Evolutionary conservation across 495 filamentous ascomycete genomes (phyloP), one percentile per base, ranked within the genome.

Genomic region (Penicillium samsonianum): DNA sequence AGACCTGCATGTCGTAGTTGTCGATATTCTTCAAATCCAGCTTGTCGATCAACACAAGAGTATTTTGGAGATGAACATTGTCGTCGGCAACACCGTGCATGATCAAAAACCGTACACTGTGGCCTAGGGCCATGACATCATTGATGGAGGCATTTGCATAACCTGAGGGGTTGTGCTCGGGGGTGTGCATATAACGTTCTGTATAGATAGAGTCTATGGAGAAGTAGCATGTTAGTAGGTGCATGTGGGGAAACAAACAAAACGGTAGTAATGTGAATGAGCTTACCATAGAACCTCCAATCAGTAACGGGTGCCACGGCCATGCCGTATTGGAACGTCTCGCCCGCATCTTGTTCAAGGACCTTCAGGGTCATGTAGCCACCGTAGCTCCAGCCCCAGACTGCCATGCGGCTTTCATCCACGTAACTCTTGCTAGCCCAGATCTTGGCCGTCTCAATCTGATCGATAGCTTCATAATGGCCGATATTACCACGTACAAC

Each of bases 341-440:
- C 65, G 6, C 94, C 94, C 2, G 81, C 94, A 71, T 98, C 94
- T 59, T 85, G 80, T 74, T 98, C 94, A 2, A 98, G 82, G 4
- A 90, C 92, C 76, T 98, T 98, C 53, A 98, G 77, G n/a, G 94
- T 91, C 85, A 91, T 92, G 78, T 96, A 98, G 17, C 94, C 94
- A 33, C 94, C 94, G 67, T 92, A 98, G 59, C 89, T 94, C 94
- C 94, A 98, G 35, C 94, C 94, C 94, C 94, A 98, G 65, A 98
- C 96, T 1, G 92, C 93, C 56, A 98, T 84, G 31, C 87, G 80
- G 10, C 82, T 75, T 57, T 82, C 80, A 71, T 98, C 95, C 5
- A 96, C 87, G 70, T 98, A 98, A 26, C 79, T 67, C 77, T 94
- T 96, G 40, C 72, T 67, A 0, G 85, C 87, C 90, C 90, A 98